phyloP scores from a whole-genome alignment of 1,284 basidiomycete species.

The Malassezia cuniculi region DNA sequence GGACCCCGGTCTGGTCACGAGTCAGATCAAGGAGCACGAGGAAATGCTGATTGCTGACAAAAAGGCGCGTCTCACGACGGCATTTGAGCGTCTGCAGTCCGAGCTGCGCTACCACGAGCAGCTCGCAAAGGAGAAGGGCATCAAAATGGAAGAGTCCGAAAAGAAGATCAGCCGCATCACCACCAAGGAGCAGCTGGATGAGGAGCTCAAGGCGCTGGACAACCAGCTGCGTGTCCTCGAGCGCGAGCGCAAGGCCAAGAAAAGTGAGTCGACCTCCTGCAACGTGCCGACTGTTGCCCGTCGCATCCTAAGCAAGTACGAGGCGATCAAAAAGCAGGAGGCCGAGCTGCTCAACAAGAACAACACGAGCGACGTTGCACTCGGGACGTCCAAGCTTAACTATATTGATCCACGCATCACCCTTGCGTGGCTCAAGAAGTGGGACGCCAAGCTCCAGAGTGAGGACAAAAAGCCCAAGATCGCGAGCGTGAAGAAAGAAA shows the following conservation, averaged over 20 bases:
- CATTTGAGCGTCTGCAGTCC: constrained; percentile 52
- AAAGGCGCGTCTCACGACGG: constrained; percentile 59
- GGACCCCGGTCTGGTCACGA: constrained; percentile 85
- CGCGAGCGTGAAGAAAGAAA: constrained; percentile 17
- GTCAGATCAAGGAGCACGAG: constrained; percentile 73
- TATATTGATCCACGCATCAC: constrained; percentile 45
- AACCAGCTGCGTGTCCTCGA: constrained; percentile 63
- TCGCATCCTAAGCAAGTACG: constrained; percentile 50
- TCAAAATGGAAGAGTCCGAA: constrained; percentile 24
- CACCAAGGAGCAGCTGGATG: constrained; percentile 42
- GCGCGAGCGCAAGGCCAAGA: constrained; percentile 67
- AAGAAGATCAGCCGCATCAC: constrained; percentile 21
- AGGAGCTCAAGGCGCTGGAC: constrained; percentile 59
- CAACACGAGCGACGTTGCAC: constrained; percentile 39
- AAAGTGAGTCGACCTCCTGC: constrained; percentile 51
- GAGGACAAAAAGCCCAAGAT: constrained; percentile 17
- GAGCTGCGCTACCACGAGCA: constrained; percentile 36
- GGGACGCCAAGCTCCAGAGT: constrained; percentile 28
- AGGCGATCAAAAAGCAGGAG: constrained; percentile 38
- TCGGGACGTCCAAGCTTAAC: constrained; percentile 44
- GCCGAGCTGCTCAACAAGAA: constrained; percentile 38
- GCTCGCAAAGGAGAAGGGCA: constrained; percentile 15
- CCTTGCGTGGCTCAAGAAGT: constrained; percentile 43
- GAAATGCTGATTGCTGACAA: constrained; percentile 51
- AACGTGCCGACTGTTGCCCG: constrained; percentile 52